Evolutionary conservation across 768 basidiomycete genomes (phyloP), one percentile per base, ranked within the genome.

Genomic region (Agaricus subrufescens): DNA sequence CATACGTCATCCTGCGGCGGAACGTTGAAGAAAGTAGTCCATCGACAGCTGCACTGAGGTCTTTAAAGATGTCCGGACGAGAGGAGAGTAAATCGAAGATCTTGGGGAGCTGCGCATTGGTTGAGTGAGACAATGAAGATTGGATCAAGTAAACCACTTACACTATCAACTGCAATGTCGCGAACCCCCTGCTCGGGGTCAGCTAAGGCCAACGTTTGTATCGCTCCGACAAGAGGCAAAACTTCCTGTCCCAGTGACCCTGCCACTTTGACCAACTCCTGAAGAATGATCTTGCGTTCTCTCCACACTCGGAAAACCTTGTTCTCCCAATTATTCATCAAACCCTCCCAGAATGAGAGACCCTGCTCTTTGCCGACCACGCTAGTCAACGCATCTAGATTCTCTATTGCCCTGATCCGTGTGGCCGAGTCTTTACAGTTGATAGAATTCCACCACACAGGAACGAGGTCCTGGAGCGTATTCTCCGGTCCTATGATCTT

Each of bases 151-250:
- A 56, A 46, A 47, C 37, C 30, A 78, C 93, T 71, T 66, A 92
- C 90, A 62, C 74, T 73, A 39, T 70, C 66, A 25, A 91, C 78
- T 1, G 87, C 89, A 39, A 84, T 81, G 63, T 92, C 89, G 52
- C 95, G 75, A 3, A 98, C 93, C 37, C 88, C 85, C n/a, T 92
- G 87, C 52, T 91, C 90, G 15, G 71, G 73, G 64, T 97, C 95
- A 59, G 45, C 29, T 14, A 56, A 50, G 9, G 55, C 55, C 11
- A 27, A 57, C 71, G 70, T 54, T 91, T 68, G 31, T 95, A 71
- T 45, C 69, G 71, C 44, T 26, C 78, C 67, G n/a, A 91, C 66
- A 14, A 75, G 66, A n/a, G 73, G 71, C 34, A 77, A 72, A 26
- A 74, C 70, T 15, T 77, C 71, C 23, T 70, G 65, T 14, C 73